Evolutionary conservation across 352 stramenopile genomes (phyloP).

Genomic region (Aphanomyces astaci): DNA sequence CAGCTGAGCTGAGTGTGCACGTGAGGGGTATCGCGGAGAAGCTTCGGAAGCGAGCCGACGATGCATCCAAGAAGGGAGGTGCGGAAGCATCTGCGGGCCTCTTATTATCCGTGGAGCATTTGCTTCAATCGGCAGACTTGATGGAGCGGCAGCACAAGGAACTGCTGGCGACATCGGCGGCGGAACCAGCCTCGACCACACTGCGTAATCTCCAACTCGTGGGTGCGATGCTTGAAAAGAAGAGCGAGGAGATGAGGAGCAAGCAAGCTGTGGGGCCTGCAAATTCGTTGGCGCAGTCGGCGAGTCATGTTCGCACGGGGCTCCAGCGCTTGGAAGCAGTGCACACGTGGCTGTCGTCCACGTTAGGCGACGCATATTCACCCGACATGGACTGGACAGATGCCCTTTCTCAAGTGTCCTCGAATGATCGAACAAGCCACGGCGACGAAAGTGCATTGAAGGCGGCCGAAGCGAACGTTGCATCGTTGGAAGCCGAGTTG

Average conservation of each 20-base stretch:
- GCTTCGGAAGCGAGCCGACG: constrained; percentile 14
- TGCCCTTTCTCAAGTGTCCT: background rate
- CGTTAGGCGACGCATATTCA: background rate
- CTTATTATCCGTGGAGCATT: constrained; percentile 9
- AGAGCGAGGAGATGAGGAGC: constrained; percentile 20
- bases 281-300: constrained; percentile 9
- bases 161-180: background rate
- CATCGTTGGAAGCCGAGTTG: background rate
- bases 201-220: constrained; percentile 11
- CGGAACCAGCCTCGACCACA: background rate
- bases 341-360: background rate
- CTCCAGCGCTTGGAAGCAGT: constrained; percentile 5
- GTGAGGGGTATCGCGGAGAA: constrained; percentile 19
- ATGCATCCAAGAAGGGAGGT: constrained; percentile 8
- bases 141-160: constrained; percentile 8
- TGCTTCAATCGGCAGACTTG: constrained; percentile 15
- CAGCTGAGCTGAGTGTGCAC: constrained; percentile 12
- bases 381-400: constrained; percentile 7
- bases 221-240: constrained; percentile 19
- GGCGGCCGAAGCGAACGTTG: background rate
- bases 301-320: constrained; percentile 15
- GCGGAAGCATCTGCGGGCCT: constrained; percentile 6
- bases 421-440: background rate
- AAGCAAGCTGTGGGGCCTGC: constrained; percentile 21
- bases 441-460: background rate